Percentiles rank a stretch among this genome's conserved stretches.
These are phyloP conservation scores for Furcasterigmium furcatum DNA, from an alignment of 2,329 filamentous ascomycete genomes.

Conservation along the genomic window DNA sequence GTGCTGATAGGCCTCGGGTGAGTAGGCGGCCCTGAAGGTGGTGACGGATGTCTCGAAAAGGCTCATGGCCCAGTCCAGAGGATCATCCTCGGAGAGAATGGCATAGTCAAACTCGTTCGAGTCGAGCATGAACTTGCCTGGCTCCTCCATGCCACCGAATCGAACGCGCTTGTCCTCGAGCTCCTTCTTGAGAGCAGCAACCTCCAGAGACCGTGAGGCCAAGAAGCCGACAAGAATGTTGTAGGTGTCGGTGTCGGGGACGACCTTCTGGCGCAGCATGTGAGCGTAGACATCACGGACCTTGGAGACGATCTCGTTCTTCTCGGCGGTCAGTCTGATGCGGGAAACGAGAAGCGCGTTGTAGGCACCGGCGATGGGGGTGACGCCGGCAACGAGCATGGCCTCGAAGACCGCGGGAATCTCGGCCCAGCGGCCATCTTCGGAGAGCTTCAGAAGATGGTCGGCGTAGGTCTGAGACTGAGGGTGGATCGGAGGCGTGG, in stretches of 20 bases:
- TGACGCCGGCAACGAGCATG: slow-evolving; percentile 78
- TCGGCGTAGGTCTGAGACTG: slow-evolving; percentile 72
- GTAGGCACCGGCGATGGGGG: slow-evolving; percentile 83
- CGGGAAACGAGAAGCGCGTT: slow-evolving; percentile 85
- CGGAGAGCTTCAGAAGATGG: slow-evolving; percentile 72
- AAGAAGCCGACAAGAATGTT: slow-evolving; percentile 82
- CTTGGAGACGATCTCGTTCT: slow-evolving; percentile 83
- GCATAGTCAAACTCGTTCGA: slow-evolving; percentile 86
- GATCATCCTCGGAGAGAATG: slow-evolving; percentile 83
- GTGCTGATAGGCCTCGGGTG: slow-evolving; percentile 78
- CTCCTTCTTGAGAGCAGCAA: slow-evolving; percentile 65
- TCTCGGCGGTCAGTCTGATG: slow-evolving; percentile 75
- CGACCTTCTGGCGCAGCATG: slow-evolving; percentile 84
- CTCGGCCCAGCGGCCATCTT: slow-evolving; percentile 73
- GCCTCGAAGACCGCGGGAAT: slow-evolving; percentile 89
- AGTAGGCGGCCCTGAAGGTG: slow-evolving; percentile 62
- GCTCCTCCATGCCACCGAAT: slow-evolving; percentile 81
- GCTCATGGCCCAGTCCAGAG: slow-evolving; percentile 79
- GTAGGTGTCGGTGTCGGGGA: slow-evolving; percentile 82
- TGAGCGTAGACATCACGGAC: slow-evolving; percentile 93
- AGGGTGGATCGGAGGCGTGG: slow-evolving; percentile 58
- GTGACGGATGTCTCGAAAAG: slow-evolving; percentile 76
- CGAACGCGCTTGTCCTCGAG: slow-evolving; percentile 81
- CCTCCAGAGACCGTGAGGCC: slow-evolving; percentile 75
- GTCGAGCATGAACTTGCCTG: slow-evolving; percentile 81